Base-by-base conservation (phyloP, 805 yeast genomes). In the Crinitomyces ghanaensis region DNA sequence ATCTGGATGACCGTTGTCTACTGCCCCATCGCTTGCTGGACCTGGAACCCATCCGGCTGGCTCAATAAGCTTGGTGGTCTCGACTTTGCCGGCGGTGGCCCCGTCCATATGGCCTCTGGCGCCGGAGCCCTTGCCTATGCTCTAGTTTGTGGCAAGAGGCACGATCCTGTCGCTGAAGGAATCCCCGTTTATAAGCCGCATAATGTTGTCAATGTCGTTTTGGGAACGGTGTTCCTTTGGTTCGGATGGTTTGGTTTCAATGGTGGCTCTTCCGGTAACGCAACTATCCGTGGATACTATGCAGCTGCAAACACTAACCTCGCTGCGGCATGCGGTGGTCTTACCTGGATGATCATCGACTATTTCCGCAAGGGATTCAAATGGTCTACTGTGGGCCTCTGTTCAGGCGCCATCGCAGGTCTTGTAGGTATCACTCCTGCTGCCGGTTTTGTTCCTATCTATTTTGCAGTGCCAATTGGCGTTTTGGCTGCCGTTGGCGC, bases 191-290 rank as follows among this genome's bases (percentile, higher is more conserved):
- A 85, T 65, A 83, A 75, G 62, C 97, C 98, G 26, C 96, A 88
- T 57, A 79, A 91, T 15, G 94, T 88, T 24, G 72, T 93, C 6
- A 72, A 85, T 30, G 83, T 85, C 38, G 95, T 86, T 12, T 62
- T 91, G 38, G 98, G 98, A 35, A 85, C 96, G 14, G 78, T 83
- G 8, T 81, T 91, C 65, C 70, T 91, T 48, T 88, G 96, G 95
- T 85, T 91, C 50, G 98, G 97, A 23, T 91, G 98, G 98, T 85
- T 85, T 52, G 96, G 95, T 26, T 91, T 91, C 74, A 91, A 91
- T 70, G 96, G 95, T 60, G 97, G 97, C 50, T 84, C 95, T 30
- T 81, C 96, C 32, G 96, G 95, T 59, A 79, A 84, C 54, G 82
- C 95, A 23, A 62, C 88, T 41, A 75, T 91, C 56, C 78, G 96